These are phyloP conservation scores for Boletus smithii DNA, from an alignment of 1,284 basidiomycete genomes.

Conservation along the genomic window DNA sequence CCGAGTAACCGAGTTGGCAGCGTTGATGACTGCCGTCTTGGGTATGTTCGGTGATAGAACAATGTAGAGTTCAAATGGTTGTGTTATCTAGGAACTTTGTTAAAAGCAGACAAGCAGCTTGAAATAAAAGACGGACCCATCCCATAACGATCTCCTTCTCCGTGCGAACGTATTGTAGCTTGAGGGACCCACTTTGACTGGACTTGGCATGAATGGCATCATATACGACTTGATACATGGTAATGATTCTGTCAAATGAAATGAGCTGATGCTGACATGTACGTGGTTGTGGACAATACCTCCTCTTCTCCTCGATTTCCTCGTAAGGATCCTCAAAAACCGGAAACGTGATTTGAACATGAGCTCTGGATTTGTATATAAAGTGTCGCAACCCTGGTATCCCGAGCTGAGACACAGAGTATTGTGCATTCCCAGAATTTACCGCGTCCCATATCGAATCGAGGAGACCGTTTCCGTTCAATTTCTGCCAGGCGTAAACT, in stretches of 20 bases:
- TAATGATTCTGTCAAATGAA: conserved; percentile 56
- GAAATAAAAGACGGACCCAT: conserved; percentile 56
- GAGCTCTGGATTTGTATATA: conserved; percentile 84
- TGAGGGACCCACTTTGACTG: conserved; percentile 69
- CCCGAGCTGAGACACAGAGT: conserved; percentile 67
- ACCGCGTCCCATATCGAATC: conserved; percentile 47
- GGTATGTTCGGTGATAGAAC: conserved; percentile 78
- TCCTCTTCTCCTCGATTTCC: conserved; percentile 51
- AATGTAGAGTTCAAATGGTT: conserved; percentile 90
- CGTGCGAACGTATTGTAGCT: conserved; percentile 82
- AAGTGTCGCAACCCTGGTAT: conserved; percentile 92
- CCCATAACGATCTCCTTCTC: conserved; percentile 86
- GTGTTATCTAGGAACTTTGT: conserved; percentile 66
- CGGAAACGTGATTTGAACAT: conserved; percentile 87
- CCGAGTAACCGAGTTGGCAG: conserved; percentile 85
- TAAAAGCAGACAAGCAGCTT: neutral
- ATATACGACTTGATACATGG: conserved; percentile 81
- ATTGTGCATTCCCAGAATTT: conserved; percentile 51
- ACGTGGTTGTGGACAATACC: conserved; percentile 37
- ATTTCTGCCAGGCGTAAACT: conserved; percentile 42
- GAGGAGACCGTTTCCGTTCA: conserved; percentile 59
- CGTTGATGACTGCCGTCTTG: conserved; percentile 80
- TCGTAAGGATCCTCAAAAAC: conserved; percentile 82
- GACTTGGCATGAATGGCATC: conserved; percentile 85
- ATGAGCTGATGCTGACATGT: conserved; percentile 5